Evolutionary conservation across 257 asterid genomes (phyloP).

Genomic region (Solanum clarkiae): DNA sequence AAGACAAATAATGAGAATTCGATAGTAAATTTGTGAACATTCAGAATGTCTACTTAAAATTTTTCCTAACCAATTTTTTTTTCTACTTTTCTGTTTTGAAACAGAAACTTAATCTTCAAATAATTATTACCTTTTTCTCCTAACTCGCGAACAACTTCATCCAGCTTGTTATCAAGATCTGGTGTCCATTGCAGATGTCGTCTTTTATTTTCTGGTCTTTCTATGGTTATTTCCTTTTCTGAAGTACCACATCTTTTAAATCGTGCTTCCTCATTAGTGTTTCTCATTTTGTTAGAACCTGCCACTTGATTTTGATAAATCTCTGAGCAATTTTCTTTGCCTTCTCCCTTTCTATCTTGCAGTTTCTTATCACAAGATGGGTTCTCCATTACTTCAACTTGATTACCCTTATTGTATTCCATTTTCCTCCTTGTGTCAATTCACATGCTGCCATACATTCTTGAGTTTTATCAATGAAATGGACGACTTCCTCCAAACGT

Average conservation of each 20-base stretch:
- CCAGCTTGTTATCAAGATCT: not conserved
- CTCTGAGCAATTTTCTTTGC: not conserved
- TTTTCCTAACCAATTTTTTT: no score
- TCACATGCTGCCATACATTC: constrained; percentile 27
- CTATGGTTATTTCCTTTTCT: not conserved
- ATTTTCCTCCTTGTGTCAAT: not conserved
- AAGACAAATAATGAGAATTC: no score
- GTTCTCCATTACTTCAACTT: not conserved
- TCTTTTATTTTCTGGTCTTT: not conserved
- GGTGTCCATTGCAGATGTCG: not conserved
- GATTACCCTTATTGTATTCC: not conserved
- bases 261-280: not conserved
- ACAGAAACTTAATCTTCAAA: no score
- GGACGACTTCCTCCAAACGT: constrained; percentile 20
- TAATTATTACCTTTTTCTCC: not conserved
- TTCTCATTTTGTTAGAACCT: not conserved
- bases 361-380: not conserved
- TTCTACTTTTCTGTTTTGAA: no score
- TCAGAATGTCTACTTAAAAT: no score
- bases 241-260: not conserved
- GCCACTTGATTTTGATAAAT: not conserved
- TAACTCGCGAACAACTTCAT: not conserved
- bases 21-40: no score
- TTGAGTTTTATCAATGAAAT: constrained; percentile 16
- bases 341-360: not conserved